Conservation (phyloP, 345 rosid genomes). For the Arabidopsis suecica region DNA sequence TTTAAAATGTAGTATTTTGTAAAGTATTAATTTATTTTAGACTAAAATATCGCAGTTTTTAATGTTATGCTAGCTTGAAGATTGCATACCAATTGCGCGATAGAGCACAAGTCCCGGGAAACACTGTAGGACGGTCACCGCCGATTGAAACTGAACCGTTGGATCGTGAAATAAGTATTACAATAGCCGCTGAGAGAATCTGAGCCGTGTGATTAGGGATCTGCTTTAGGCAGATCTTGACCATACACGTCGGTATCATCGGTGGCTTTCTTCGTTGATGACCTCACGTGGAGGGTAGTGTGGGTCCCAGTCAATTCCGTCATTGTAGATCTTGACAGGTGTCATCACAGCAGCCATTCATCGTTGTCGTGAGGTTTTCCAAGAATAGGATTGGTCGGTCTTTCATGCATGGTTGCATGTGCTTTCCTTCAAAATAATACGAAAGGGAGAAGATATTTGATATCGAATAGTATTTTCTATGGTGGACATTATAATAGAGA, state of each 20-base stretch:
- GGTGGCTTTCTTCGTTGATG: slow-evolving; percentile 36
- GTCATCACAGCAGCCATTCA: slow-evolving; percentile 34
- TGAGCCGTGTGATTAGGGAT: slow-evolving; percentile 57
- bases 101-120: slow-evolving; percentile 50
- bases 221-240: slow-evolving; percentile 48
- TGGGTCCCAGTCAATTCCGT: slow-evolving; percentile 16
- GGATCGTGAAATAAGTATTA: slow-evolving; percentile 48
- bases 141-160: slow-evolving; percentile 52
- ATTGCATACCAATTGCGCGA: slow-evolving; percentile 53
- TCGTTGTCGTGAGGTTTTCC: slow-evolving; percentile 34
- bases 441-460: slow-evolving; percentile 15
- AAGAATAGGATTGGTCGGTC: slow-evolving; percentile 46
- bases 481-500: slow-evolving; percentile 37
- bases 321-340: slow-evolving; percentile 44
- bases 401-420: slow-evolving; percentile 50
- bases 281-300: slow-evolving; percentile 52
- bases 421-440: slow-evolving; percentile 35
- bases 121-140: slow-evolving; percentile 81
- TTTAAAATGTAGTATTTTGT: not conserved
- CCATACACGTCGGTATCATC: slow-evolving; percentile 51
- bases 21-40: slow-evolving; percentile 10
- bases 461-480: slow-evolving; percentile 25
- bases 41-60: slow-evolving; percentile 43
- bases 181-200: slow-evolving; percentile 54
- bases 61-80: slow-evolving; percentile 24